Base-by-base conservation (phyloP, 2,329 filamentous ascomycete genomes). In the Phyllosticta citribraziliensis region DNA sequence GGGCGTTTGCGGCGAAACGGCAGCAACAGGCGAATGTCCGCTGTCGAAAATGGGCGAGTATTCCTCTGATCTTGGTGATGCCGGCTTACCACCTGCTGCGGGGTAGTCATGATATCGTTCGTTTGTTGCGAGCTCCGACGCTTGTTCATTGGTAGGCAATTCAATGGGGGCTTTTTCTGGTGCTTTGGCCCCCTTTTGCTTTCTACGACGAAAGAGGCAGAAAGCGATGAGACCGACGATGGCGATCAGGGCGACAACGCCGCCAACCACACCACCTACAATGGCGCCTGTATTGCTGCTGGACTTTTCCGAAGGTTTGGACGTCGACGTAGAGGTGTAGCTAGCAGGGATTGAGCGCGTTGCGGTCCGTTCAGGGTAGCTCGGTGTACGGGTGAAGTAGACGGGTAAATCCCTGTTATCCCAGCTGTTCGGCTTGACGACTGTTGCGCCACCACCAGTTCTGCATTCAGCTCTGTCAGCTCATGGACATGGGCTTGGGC, bases 361-460 rank as follows among this genome's bases (percentile, higher is more conserved):
- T 0, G 84, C 77, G 6, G 78, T 75, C 30, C 84, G 77, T 10
- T 72, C 69, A 1, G 76, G 67, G 2, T 79, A 73, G 2, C 73
- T 70, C 14, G 81, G 80, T 17, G 75, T 75, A 24, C 82, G 76
- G 1, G 76, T 76, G 70, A 86, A 82, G 62, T 84, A 80, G 1
- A 81, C 76, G 1, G 69, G 68, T 2, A 87, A 72, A 66, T 86
- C 83, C 11, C 70, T 67, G 60, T 78, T 74, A 56, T 75, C 73
- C 72, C 82, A 87, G 5, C 25, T 68, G 63, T 73, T 67, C 2
- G 84, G 84, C 0, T 74, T 73, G 0, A 71, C 81, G 25, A 76
- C 73, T 17, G 82, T 84, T 11, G 84, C 84, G 33, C 78, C 78
- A 61, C 84, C 84, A 14, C 75, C 76, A 55, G 27, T 54, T 56